Percentiles rank a stretch among this genome's conserved stretches.
These are phyloP conservation scores for Heliosperma pusillum DNA, from an alignment of 148 eudicot species.

Conservation along the genomic window DNA sequence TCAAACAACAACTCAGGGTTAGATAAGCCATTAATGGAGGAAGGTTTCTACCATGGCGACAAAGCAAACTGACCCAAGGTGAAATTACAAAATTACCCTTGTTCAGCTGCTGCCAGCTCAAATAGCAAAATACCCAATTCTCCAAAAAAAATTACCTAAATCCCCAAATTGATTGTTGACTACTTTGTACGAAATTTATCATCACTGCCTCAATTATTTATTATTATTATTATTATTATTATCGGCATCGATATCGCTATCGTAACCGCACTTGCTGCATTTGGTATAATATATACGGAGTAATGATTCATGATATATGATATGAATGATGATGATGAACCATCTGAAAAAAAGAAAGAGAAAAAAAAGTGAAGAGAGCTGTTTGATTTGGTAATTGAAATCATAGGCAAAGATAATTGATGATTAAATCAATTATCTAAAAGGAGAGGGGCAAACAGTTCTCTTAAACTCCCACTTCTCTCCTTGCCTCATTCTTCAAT, in stretches of 20 bases:
- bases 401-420: background rate
- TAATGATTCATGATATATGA: too few relatives aligned
- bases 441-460: slow-evolving; percentile 14
- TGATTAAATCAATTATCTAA: too few relatives aligned
- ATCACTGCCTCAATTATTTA: background rate
- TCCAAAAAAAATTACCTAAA: background rate
- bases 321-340: background rate
- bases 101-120: background rate
- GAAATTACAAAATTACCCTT: background rate
- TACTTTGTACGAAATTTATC: background rate
- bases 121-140: background rate
- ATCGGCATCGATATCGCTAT: background rate
- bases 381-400: background rate
- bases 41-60: background rate
- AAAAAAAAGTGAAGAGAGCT: background rate
- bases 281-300: background rate
- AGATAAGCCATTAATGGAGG: background rate
- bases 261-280: background rate
- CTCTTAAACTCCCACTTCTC: slow-evolving; percentile 2
- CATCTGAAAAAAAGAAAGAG: background rate
- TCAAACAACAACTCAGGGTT: background rate
- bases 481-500: slow-evolving; percentile 10
- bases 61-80: background rate
- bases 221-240: background rate
- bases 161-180: background rate